Conservation (phyloP, 345 rosid species). For the Populus davidiana region DNA sequence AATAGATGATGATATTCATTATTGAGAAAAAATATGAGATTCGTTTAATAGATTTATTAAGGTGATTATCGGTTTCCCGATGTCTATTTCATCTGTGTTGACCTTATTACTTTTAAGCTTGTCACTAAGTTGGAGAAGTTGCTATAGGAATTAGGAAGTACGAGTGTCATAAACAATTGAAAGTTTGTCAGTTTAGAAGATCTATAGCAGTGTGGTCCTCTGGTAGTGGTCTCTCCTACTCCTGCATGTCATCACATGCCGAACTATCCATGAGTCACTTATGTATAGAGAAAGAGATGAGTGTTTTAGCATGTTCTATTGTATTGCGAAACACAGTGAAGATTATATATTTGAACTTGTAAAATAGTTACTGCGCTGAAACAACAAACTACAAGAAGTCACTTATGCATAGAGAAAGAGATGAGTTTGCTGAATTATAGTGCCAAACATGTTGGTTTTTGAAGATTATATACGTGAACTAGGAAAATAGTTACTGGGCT, state of each 20-base stretch:
- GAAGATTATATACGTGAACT: background rate
- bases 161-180: background rate
- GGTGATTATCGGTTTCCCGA: background rate
- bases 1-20: background rate
- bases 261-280: background rate
- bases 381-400: background rate
- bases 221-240: background rate
- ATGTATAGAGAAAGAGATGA: background rate
- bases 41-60: background rate
- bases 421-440: background rate
- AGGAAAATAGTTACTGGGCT: background rate
- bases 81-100: background rate
- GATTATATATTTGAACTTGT: background rate
- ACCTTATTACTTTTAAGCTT: constrained; percentile 1
- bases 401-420: constrained; percentile 4
- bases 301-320: background rate
- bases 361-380: background rate
- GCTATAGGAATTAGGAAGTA: background rate
- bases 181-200: background rate
- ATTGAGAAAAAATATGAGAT: background rate
- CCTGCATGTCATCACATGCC: background rate
- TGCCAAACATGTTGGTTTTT: background rate
- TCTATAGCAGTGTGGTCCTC: background rate
- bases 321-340: background rate
- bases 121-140: background rate